A percentile compares a stretch with the other conserved stretches of the same genome.
Evolutionary conservation across 805 yeast genomes (phyloP).

Genomic region (Suhomyces emberorum): DNA sequence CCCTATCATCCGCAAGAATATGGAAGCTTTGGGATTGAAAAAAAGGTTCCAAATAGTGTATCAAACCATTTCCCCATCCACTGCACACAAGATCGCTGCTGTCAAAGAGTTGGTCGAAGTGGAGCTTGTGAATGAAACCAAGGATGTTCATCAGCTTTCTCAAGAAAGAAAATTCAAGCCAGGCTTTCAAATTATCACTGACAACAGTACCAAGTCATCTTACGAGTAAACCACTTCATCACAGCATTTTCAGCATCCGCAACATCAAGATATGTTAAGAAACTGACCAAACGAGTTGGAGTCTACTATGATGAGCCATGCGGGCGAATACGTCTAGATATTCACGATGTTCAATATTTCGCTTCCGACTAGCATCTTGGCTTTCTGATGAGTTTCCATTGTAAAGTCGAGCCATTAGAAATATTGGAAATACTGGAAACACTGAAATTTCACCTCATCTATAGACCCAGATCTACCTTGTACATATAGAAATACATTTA

Average conservation of each 20-base stretch:
- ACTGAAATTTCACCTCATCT: no score
- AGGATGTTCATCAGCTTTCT: constrained; percentile 52
- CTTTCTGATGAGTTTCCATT: no score
- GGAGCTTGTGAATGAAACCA: constrained; percentile 58
- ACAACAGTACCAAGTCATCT: neutral
- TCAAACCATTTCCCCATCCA: constrained; percentile 67
- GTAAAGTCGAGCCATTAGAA: no score
- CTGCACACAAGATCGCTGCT: constrained; percentile 79
- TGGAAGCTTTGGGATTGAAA: constrained; percentile 69
- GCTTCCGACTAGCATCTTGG: no score
- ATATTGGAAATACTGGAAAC: no score
- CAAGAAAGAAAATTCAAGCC: constrained; percentile 57
- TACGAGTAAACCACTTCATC: neutral
- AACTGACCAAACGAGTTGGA: no score
- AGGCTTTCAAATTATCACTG: constrained; percentile 44
- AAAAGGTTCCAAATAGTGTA: constrained; percentile 72
- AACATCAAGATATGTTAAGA: no score
- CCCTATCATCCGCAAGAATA: constrained; percentile 57
- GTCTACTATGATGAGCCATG: no score
- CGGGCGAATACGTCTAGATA: no score
- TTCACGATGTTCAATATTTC: neutral
- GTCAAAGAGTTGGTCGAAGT: constrained; percentile 87
- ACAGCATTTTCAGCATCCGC: no score
- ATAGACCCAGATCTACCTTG: no score
- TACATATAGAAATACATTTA: no score